Conservation (phyloP, 352 stramenopile species). For the Phytopythium vexans region DNA sequence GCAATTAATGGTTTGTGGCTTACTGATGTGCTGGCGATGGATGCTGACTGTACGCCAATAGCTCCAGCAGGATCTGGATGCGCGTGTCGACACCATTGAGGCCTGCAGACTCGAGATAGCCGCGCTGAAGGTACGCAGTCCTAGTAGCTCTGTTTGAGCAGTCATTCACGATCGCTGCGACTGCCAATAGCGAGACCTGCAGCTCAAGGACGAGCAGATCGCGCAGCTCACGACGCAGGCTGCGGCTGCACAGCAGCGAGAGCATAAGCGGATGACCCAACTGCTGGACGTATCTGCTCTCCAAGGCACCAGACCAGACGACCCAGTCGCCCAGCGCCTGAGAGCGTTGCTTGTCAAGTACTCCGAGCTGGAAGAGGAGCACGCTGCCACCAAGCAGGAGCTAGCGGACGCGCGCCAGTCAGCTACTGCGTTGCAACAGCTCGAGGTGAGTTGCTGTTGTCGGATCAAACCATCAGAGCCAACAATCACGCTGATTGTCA, state of each 20-base stretch:
- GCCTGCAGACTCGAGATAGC: conserved; percentile 65
- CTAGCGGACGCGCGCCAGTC: conserved; percentile 29
- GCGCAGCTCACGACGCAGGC: conserved; percentile 29
- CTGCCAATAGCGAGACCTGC: conserved; percentile 37
- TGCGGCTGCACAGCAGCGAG: conserved; percentile 25
- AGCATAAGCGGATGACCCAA: conserved; percentile 38
- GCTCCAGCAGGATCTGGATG: conserved; percentile 62
- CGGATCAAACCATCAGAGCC: background rate
- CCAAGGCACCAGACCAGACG: conserved; percentile 4
- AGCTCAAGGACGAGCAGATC: conserved; percentile 41
- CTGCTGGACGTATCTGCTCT: conserved; percentile 12
- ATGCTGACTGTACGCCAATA: conserved; percentile 8
- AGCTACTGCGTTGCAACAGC: conserved; percentile 20
- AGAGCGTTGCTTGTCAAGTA: conserved; percentile 48
- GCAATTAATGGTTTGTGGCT: background rate
- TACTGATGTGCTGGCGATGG: conserved; percentile 6
- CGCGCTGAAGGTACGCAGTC: conserved; percentile 33
- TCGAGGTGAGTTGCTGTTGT: conserved; percentile 28
- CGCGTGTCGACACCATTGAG: conserved; percentile 46
- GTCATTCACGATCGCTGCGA: background rate
- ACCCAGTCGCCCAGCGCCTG: conserved; percentile 6
- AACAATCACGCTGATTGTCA: too few relatives aligned
- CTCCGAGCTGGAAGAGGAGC: conserved; percentile 51
- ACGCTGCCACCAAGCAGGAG: conserved; percentile 29
- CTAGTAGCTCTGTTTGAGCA: too few relatives aligned